A percentile compares a stretch with the other conserved stretches of the same genome.
Conservation (phyloP, 2,329 filamentous ascomycete species). For the Claviceps maximensis region DNA sequence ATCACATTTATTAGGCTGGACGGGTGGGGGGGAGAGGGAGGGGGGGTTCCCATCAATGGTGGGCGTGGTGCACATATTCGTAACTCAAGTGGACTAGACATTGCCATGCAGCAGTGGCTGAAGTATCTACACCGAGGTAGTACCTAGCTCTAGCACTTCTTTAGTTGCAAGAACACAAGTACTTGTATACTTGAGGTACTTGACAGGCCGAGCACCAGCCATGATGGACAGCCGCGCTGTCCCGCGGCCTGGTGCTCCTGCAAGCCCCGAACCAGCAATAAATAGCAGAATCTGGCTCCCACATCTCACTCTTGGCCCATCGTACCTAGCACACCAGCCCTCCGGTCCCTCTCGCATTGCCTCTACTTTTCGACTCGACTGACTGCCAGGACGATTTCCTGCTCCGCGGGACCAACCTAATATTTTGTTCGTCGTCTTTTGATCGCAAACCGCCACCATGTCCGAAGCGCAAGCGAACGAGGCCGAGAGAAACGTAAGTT, state of each 20-base stretch:
- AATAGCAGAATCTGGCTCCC: constrained; percentile 12
- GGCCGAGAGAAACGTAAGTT: constrained; percentile 84
- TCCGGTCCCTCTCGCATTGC: constrained; percentile 7
- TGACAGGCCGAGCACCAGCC: too few relatives aligned
- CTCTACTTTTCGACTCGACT: constrained; percentile 6
- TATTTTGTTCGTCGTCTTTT: constrained; percentile 11
- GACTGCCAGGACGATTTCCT: constrained; percentile 4
- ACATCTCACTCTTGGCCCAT: constrained; percentile 14
- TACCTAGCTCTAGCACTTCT: too few relatives aligned
- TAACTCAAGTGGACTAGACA: background rate
- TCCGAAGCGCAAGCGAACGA: constrained; percentile 78
- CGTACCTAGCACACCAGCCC: constrained; percentile 6
- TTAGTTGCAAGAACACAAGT: too few relatives aligned
- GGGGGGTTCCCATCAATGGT: background rate
- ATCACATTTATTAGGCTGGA: constrained; percentile 4
- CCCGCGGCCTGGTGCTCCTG: background rate
- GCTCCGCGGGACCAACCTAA: constrained; percentile 13
- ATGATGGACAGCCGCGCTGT: background rate
- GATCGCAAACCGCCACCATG: constrained; percentile 47
- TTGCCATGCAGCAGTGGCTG: background rate
- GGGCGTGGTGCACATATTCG: background rate
- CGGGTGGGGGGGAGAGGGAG: too few relatives aligned
- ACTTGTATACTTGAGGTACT: too few relatives aligned
- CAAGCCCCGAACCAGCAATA: background rate
- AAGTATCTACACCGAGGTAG: too few relatives aligned